Base-by-base conservation (phyloP, 1,284 basidiomycete species). In the Ustilago lituana region DNA sequence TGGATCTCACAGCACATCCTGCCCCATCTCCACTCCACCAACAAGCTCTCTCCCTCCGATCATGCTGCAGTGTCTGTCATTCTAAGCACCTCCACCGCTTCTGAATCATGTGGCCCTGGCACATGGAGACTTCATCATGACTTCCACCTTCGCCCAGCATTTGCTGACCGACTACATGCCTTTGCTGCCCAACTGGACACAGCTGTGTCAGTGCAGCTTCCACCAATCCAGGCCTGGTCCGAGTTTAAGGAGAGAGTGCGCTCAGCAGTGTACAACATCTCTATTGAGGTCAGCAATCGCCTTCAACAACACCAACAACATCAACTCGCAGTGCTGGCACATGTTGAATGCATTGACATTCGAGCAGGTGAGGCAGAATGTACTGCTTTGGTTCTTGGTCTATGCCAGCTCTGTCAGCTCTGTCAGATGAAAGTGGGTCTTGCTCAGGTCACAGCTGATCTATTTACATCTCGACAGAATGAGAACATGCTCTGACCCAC, bases 401-500 rank as follows among this genome's bases (percentile, higher is more conserved):
- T n/a, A n/a, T n/a, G n/a, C 20, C 29, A 9, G 22, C 19, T 20
- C 10, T 49, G 5, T 17, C 24, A 29, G n/a, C 47, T 49, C 35
- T 17, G 22, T 17, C 8, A 19, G 24, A 4, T 29, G 24, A 36
- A 38, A 22, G 19, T 27, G 12, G 47, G 39, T 20, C 24, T 49
- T 19, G 47, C 47, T 2, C n/a, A 19, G 12, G 47, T 36, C 7
- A 36, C 27, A 14, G 35, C 37, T 4, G 35, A 49, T 22, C 35
- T 38, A n/a, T 49, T 38, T 31, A 26, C 29, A n/a, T 27, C 36
- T 15, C 35, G 36, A 10, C 35, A 39, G 4, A 31, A 41, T 11
- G 31, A 31, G n/a, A 51, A 51, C 29, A 51, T 51, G 48, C 35
- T 51, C 17, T 17, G 38, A 6, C 48, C 48, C 2, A 40, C 48